Evolutionary conservation across 2,329 filamentous ascomycete genomes (phyloP).

Genomic region (Cladosporium sp.): DNA sequence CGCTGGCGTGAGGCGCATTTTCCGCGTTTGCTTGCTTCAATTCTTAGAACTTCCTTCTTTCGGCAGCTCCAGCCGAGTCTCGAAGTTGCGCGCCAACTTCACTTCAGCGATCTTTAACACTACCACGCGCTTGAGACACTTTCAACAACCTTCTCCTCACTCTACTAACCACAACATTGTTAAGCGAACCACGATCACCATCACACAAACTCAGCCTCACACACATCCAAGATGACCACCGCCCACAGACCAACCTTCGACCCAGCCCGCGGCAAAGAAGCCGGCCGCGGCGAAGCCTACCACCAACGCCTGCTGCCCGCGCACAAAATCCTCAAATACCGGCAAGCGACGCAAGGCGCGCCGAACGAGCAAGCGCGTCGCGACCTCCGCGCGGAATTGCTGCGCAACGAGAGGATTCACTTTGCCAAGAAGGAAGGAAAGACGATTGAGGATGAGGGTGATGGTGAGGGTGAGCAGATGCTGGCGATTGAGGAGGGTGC

Average conservation of each 20-base stretch:
- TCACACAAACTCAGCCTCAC: background rate
- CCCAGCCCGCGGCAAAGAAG: conserved; percentile 92
- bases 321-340: conserved; percentile 87
- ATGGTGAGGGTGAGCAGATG: conserved; percentile 24
- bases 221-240: conserved; percentile 49
- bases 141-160: background rate
- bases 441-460: conserved; percentile 41
- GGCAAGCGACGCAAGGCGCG: conserved; percentile 86
- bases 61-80: conserved; percentile 10
- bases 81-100: background rate
- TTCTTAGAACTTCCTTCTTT: conserved; percentile 4
- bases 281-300: conserved; percentile 87
- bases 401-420: conserved; percentile 84
- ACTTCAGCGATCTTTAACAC: background rate
- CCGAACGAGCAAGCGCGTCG: conserved; percentile 68
- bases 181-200: no score
- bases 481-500: conserved; percentile 53
- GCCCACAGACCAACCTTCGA: conserved; percentile 91
- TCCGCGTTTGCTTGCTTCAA: conserved; percentile 10
- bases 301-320: conserved; percentile 94
- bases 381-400: conserved; percentile 85
- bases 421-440: conserved; percentile 79
- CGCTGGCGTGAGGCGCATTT: conserved; percentile 3
- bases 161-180: background rate
- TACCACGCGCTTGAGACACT: background rate